Conservation (phyloP, 306 rosid species). For the Clitoria ternatea region DNA sequence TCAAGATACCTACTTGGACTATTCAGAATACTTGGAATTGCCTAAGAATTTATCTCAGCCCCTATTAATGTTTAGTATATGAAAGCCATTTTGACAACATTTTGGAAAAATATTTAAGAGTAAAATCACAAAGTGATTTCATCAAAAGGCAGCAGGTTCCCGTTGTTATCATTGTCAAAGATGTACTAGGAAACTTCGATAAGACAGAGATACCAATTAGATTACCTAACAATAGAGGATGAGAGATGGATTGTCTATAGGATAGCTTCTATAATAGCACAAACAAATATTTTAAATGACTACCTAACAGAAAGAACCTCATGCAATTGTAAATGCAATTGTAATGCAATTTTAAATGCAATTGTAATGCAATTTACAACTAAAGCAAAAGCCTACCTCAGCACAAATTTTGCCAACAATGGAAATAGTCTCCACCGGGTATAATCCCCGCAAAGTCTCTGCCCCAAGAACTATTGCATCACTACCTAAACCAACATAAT, state of each 20-base stretch:
- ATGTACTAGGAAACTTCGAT: too few relatives aligned
- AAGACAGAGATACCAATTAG: not conserved
- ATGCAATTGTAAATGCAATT: too few relatives aligned
- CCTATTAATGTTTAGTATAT: too few relatives aligned
- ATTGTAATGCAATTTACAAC: not conserved
- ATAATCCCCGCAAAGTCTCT: conserved; percentile 85
- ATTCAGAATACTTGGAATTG: too few relatives aligned
- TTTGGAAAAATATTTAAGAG: too few relatives aligned
- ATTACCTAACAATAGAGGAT: not conserved
- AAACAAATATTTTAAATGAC: not conserved
- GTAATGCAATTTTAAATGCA: too few relatives aligned
- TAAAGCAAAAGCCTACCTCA: conserved; percentile 46
- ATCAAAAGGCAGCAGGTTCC: not conserved
- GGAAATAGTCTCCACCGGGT: conserved; percentile 89
- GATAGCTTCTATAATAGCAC: not conserved
- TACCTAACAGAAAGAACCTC: not conserved
- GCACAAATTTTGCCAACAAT: conserved; percentile 82
- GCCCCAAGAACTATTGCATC: conserved; percentile 96
- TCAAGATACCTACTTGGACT: too few relatives aligned
- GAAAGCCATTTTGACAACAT: too few relatives aligned
- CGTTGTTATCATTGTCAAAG: not conserved
- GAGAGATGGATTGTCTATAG: not conserved
- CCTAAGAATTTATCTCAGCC: too few relatives aligned
- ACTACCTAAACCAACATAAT: conserved; percentile 51
- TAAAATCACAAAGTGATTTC: too few relatives aligned